Evolutionary conservation across 768 basidiomycete species (phyloP), one percentile per base, ranked within the genome.

Genomic region (Austroboletus festivus): DNA sequence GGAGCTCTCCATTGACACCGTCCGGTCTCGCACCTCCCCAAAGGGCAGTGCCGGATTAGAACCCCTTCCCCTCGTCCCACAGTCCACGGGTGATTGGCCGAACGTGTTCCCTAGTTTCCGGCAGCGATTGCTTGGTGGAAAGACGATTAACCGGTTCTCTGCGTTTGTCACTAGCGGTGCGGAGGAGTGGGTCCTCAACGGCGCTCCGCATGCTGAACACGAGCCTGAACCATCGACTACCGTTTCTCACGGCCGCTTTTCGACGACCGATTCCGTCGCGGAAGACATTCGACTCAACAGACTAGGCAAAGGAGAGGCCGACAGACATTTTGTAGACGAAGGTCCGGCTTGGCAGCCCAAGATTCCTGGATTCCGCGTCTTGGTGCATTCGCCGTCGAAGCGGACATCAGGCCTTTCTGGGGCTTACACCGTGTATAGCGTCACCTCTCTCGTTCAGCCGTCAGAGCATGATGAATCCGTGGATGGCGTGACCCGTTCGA

Each of bases 131-230:
- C 77, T 92, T 1, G 82, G 86, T 24, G 87, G 89, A 10, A 89
- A 84, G 66, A 81, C 80, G 38, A 67, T 91, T 46, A 90, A 91
- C 63, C 77, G 89, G n/a, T 92, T 92, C 68, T 89, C 88, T 1
- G 84, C 77, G 47, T 92, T 91, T 63, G 89, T 92, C 13, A 89
- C 86, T 7, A 89, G 85, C 49, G 89, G 89, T 30, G 89, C 89
- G 10, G 89, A 92, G 63, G 83, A 84, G 44, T 92, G 83, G 71
- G 77, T 91, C 8, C 75, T 91, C n/a, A 79, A 84, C 42, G 89
- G 89, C 4, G 72, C 68, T 22, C 64, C 57, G 9, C 34, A 47
- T 40, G 33, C 69, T 1, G 63, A 69, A 38, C 71, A 74, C 13
- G 53, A 65, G 7, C 50, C 55, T 24, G 48, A 62, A 26, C 38